Conservation (phyloP, 192 early-diverging fungal species). For the Chytriomyces hyalinus region DNA sequence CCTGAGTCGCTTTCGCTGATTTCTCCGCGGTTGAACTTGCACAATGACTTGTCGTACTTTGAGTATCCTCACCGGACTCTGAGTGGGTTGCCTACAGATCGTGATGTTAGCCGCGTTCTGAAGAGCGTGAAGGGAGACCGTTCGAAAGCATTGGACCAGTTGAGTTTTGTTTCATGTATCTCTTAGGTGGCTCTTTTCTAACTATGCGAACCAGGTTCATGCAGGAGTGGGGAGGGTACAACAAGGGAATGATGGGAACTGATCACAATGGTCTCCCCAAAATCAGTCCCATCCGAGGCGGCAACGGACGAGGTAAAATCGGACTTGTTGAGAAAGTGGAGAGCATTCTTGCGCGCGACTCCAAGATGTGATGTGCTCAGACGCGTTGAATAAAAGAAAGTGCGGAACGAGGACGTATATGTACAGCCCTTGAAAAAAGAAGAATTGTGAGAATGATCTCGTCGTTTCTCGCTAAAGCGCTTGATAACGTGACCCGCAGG, state of each 20-base stretch:
- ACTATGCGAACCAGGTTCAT: constrained; percentile 29
- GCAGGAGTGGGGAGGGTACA: constrained; percentile 58
- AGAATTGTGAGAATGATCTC: neutral
- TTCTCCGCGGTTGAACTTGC: constrained; percentile 25
- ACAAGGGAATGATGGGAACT: constrained; percentile 42
- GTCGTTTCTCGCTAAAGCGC: neutral
- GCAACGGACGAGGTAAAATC: constrained; percentile 51
- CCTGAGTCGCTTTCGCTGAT: neutral
- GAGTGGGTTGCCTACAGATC: constrained; percentile 50
- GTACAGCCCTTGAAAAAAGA: constrained; percentile 4
- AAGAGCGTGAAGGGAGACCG: constrained; percentile 15
- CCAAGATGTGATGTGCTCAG: too few relatives aligned
- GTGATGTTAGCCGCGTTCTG: constrained; percentile 48
- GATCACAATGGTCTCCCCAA: constrained; percentile 6
- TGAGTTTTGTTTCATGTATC: neutral
- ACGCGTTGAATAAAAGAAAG: too few relatives aligned
- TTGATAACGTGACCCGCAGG: neutral
- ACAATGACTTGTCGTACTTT: constrained; percentile 44
- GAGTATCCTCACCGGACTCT: constrained; percentile 57
- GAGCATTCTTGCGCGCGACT: constrained; percentile 41
- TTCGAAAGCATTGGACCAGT: neutral
- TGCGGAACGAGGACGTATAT: neutral
- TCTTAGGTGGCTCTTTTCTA: neutral
- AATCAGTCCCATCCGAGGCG: constrained; percentile 36
- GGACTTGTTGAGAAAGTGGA: constrained; percentile 56